These are phyloP conservation scores for Daldinia concentrica DNA, from an alignment of 495 filamentous ascomycete species.

Conservation along the genomic window DNA sequence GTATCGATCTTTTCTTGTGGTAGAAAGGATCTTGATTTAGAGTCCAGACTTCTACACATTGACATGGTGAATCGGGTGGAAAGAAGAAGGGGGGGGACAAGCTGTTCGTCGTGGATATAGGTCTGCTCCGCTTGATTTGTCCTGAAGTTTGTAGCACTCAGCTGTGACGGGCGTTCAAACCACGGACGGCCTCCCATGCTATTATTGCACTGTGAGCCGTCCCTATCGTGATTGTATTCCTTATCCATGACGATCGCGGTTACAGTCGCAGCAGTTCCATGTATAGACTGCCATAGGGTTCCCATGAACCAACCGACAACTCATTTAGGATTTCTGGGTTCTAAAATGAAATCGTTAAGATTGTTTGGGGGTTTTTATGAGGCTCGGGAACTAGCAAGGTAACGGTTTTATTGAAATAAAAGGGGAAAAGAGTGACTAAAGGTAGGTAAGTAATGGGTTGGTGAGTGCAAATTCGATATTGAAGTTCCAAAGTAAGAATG, in stretches of 20 bases:
- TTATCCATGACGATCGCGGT: conserved; percentile 8
- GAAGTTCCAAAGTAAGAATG: not conserved
- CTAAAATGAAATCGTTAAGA: not conserved
- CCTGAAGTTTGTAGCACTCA: conserved; percentile 1
- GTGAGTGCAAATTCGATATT: not conserved
- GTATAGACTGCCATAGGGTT: not conserved
- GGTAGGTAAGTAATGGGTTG: not conserved
- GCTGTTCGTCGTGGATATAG: not conserved
- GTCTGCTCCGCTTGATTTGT: conserved; percentile 13
- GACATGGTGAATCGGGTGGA: conserved; percentile 12
- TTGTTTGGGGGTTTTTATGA: not conserved
- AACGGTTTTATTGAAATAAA: not conserved
- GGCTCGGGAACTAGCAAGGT: not conserved
- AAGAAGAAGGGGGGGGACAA: not conserved
- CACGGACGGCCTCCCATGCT: not conserved
- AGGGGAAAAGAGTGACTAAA: not conserved
- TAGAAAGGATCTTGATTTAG: conserved; percentile 21
- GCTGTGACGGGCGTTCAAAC: not conserved
- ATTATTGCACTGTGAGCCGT: not conserved
- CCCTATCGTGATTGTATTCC: not conserved
- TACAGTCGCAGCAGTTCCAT: not conserved
- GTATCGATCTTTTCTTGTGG: conserved; percentile 16
- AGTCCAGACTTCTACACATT: conserved; percentile 15
- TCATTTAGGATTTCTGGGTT: not conserved
- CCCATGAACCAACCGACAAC: not conserved